A percentile compares a stretch with the other conserved stretches of the same genome.
These are phyloP conservation scores for Diplocarpon mali DNA, from an alignment of 2,329 filamentous ascomycete species.

Conservation along the genomic window DNA sequence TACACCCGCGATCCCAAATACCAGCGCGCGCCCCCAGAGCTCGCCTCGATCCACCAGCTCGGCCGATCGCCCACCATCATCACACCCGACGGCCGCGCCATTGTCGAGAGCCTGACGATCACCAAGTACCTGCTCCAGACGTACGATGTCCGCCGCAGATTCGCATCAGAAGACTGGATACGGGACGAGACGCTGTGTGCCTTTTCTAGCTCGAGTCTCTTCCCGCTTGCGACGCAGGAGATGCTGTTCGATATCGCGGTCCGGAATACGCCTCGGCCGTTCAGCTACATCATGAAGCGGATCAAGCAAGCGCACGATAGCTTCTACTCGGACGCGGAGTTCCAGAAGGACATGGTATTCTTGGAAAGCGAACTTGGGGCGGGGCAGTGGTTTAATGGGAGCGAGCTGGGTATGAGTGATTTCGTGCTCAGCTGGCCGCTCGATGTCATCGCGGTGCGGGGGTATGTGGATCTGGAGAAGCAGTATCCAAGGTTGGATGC, in stretches of 20 bases:
- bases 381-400: conserved; percentile 26
- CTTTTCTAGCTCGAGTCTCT: conserved; percentile 23
- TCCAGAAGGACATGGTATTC: conserved; percentile 15
- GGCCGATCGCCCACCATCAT: conserved; percentile 71
- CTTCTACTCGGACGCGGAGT: conserved; percentile 16
- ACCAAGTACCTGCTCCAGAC: conserved; percentile 26
- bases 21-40: conserved; percentile 57
- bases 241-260: conserved; percentile 20
- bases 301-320: conserved; percentile 14
- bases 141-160: conserved; percentile 24
- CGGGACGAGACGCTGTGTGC: conserved; percentile 24
- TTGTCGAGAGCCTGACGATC: conserved; percentile 27
- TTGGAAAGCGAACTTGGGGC: conserved; percentile 21
- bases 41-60: conserved; percentile 62
- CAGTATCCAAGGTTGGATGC: conserved; percentile 26
- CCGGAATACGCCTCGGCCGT: conserved; percentile 20
- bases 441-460: conserved; percentile 25
- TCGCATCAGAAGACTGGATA: conserved; percentile 22
- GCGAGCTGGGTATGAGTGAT: conserved; percentile 26
- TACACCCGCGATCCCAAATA: conserved; percentile 47
- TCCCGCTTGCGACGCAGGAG: conserved; percentile 16
- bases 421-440: conserved; percentile 28
- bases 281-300: conserved; percentile 13
- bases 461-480: conserved; percentile 24
- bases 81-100: conserved; percentile 20